phyloP scores from a whole-genome alignment of 2,329 filamentous ascomycete genomes.

The Tolypocladium tundrense region DNA sequence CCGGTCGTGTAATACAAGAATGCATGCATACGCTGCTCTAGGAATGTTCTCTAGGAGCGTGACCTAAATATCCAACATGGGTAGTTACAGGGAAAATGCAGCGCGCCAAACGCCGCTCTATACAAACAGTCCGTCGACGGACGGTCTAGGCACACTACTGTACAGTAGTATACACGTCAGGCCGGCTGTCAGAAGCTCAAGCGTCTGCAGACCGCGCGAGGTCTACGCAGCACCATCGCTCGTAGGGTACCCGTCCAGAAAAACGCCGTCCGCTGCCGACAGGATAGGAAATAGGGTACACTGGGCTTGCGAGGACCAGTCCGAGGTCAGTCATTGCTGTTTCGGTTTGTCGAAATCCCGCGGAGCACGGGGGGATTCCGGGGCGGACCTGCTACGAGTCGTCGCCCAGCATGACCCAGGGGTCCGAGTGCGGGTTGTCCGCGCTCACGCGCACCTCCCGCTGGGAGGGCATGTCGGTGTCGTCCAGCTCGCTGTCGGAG shows the following conservation, averaged over 20 bases:
- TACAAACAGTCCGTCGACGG: not conserved
- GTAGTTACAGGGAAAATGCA: not conserved
- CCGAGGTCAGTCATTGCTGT: constrained; percentile 13
- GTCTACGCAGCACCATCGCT: not conserved
- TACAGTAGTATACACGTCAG: not conserved
- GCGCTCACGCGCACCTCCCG: constrained; percentile 18
- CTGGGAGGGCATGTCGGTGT: constrained; percentile 16
- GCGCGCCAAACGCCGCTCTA: not conserved
- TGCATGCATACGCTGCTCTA: not conserved
- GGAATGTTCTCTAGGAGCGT: not conserved
- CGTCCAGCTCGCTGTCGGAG: constrained; percentile 24
- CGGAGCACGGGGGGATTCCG: constrained; percentile 16
- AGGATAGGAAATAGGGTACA: constrained; percentile 1
- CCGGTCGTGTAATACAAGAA: not conserved
- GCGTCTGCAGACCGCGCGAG: not conserved
- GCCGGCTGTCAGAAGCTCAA: not conserved
- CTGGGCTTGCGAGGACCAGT: constrained; percentile 25
- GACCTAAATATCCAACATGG: not conserved
- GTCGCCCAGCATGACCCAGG: constrained; percentile 34
- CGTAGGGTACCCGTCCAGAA: not conserved
- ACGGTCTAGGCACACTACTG: not conserved
- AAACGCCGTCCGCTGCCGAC: not conserved
- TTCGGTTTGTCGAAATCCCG: constrained; percentile 14
- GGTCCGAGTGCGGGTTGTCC: constrained; percentile 17
- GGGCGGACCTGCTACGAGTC: constrained; percentile 35